Base-by-base conservation (phyloP, 2,329 filamentous ascomycete genomes). In the Sodiomyces alkalinus region DNA sequence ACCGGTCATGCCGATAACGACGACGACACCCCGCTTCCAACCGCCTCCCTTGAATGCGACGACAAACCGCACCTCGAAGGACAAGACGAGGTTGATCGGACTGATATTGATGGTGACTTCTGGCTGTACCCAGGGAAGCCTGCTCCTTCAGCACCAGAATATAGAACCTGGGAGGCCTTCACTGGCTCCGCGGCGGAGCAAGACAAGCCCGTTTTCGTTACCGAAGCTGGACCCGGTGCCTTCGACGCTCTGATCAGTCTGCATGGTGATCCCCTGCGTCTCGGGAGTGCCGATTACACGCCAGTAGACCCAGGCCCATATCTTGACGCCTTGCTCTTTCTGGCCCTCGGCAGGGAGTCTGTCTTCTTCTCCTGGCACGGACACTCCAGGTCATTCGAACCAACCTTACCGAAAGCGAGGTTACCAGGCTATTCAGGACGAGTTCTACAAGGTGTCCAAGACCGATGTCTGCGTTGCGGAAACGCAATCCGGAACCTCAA, bases 101-200 rank as follows among this genome's bases (percentile, higher is more conserved):
- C 22, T 29, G 3, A 11, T 13, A 4, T 24, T 19, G 4, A n/a
- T 32, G 7, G 17, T 17, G 56, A 68, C 21, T 36, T 63, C 2
- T 77, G 72, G 71, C 47, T 62, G 19, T 41, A 51, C 1, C 43
- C 52, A 2, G 50, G 57, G 6, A 42, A 51, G 9, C 35, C 43
- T 7, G 27, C 40, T 2, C 29, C 39, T n/a, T 45, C 46, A 4
- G 28, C 35, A 5, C 51, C 60, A 6, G 47, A 54, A 21, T 70
- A 73, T 41, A 66, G 64, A 34, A 76, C 74, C 1, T 90, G 81
- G 81, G 74, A 83, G 38, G 54, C 51, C 2, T 86, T 86, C 40
- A 52, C 62, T 2, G 45, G 51, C 8, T 40, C 51, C 1, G 45
- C 56, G n/a, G 43, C 55, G 5, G 44, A 55, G 4, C 49, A 55